These are phyloP conservation scores for Pyricularia sp. DNA, from an alignment of 2,329 filamentous ascomycete species.

Conservation along the genomic window DNA sequence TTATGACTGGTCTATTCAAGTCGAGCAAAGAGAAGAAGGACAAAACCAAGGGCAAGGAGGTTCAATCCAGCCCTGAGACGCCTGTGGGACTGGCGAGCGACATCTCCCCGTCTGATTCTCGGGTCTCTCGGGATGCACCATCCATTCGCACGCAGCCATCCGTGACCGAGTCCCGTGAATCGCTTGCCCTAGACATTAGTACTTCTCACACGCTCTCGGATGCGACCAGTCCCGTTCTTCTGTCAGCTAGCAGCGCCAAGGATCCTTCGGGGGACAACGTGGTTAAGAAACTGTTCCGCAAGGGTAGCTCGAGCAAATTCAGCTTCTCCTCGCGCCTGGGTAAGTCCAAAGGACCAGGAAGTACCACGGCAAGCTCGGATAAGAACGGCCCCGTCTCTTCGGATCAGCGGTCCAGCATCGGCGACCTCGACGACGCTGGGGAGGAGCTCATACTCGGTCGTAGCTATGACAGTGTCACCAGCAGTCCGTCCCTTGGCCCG, in stretches of 20 bases:
- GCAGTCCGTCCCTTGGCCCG: constrained; percentile 46
- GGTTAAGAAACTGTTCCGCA: constrained; percentile 56
- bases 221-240: constrained; percentile 21
- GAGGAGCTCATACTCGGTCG: constrained; percentile 33
- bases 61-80: constrained; percentile 16
- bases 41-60: constrained; percentile 26
- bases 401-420: constrained; percentile 47
- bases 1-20: constrained; percentile 63
- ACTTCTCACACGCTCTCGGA: constrained; percentile 50
- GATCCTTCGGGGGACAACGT: constrained; percentile 37
- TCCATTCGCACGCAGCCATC: constrained; percentile 51
- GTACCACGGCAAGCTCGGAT: constrained; percentile 41
- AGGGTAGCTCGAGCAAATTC: constrained; percentile 58
- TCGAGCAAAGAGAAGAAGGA: constrained; percentile 26
- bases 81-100: constrained; percentile 31
- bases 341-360: constrained; percentile 43
- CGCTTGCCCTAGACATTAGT: constrained; percentile 43
- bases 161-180: constrained; percentile 51
- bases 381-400: constrained; percentile 33
- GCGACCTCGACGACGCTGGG: constrained; percentile 42
- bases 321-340: constrained; percentile 46
- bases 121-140: constrained; percentile 45
- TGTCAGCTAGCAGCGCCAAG: constrained; percentile 36
- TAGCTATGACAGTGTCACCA: constrained; percentile 46
- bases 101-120: constrained; percentile 38